phyloP scores from a whole-genome alignment of 192 early-diverging fungal species.

The Coemansia erecta region DNA sequence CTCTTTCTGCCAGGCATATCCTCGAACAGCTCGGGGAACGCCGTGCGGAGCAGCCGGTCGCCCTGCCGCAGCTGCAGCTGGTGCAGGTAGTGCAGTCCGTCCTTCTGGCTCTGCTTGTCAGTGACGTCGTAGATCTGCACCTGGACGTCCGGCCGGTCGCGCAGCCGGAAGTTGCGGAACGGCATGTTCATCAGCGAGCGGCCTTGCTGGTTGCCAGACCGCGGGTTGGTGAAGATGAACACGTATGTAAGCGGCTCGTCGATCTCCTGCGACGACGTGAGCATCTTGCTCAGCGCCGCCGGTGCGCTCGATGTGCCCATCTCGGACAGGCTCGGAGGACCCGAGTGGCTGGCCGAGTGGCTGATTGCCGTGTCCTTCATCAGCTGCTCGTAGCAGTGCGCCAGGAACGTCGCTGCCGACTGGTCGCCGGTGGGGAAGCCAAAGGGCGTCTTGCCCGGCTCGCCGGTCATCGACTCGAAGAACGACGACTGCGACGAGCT shows the following conservation, averaged over 20 bases:
- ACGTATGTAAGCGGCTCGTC: constrained; percentile 60
- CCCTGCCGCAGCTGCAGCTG: constrained; percentile 54
- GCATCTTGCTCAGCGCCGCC: constrained; percentile 16
- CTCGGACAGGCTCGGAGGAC: constrained; percentile 9
- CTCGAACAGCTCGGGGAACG: constrained; percentile 49
- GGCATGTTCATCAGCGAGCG: constrained; percentile 58
- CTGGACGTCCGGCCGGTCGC: constrained; percentile 63
- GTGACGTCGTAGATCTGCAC: constrained; percentile 73
- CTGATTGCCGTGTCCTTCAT: constrained; percentile 31
- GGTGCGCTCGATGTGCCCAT: constrained; percentile 4
- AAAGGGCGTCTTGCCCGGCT: constrained; percentile 39
- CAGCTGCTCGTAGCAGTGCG: constrained; percentile 47
- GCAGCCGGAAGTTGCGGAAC: constrained; percentile 66
- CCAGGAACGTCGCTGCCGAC: constrained; percentile 30
- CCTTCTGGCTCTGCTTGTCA: constrained; percentile 54
- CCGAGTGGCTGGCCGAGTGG: constrained; percentile 6
- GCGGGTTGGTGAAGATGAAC: constrained; percentile 77
- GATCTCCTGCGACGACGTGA: constrained; percentile 10
- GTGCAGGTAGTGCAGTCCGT: constrained; percentile 61
- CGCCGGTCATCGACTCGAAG: constrained; percentile 15
- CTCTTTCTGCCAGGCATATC: constrained; percentile 10
- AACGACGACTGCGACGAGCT: constrained; percentile 17
- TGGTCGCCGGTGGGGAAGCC: constrained; percentile 22
- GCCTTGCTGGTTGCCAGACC: constrained; percentile 69
- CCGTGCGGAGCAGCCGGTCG: constrained; percentile 39